phyloP scores from a whole-genome alignment of 768 basidiomycete species.

The Leccinum boreale region DNA sequence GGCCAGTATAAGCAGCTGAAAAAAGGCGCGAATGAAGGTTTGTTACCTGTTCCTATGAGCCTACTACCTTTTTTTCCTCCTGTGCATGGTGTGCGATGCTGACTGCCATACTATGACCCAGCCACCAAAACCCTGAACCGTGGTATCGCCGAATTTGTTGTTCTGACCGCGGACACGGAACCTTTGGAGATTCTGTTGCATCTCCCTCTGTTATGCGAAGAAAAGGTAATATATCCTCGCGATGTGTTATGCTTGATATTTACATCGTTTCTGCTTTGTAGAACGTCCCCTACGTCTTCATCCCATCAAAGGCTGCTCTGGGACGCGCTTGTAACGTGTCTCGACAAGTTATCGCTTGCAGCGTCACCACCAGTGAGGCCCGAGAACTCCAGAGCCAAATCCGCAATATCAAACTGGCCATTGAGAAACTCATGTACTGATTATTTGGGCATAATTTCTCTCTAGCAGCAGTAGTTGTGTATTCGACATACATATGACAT shows the following conservation, averaged over 20 bases:
- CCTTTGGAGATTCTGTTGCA: conserved; percentile 97
- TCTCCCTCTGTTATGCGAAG: conserved; percentile 95
- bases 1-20: conserved; percentile 97
- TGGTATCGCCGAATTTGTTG: conserved; percentile 96
- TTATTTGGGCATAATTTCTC: neutral
- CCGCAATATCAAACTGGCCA: conserved; percentile 74
- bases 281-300: conserved; percentile 96
- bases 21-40: conserved; percentile 98
- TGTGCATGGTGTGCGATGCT: conserved; percentile 1
- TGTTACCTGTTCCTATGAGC: conserved; percentile 15
- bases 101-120: conserved; percentile 28
- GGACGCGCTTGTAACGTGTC: conserved; percentile 96
- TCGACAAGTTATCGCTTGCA: conserved; percentile 91
- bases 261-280: conserved; percentile 25
- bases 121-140: conserved; percentile 98
- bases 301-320: conserved; percentile 92
- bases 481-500: conserved; percentile 11
- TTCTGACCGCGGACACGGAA: conserved; percentile 95
- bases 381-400: conserved; percentile 90
- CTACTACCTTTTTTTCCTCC: neutral
- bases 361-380: conserved; percentile 94
- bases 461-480: conserved; percentile 5
- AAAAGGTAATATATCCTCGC: conserved; percentile 62
- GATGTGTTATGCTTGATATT: neutral
- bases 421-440: conserved; percentile 64